Base-by-base conservation (phyloP, 495 filamentous ascomycete species). In the Talaromyces liani region DNA sequence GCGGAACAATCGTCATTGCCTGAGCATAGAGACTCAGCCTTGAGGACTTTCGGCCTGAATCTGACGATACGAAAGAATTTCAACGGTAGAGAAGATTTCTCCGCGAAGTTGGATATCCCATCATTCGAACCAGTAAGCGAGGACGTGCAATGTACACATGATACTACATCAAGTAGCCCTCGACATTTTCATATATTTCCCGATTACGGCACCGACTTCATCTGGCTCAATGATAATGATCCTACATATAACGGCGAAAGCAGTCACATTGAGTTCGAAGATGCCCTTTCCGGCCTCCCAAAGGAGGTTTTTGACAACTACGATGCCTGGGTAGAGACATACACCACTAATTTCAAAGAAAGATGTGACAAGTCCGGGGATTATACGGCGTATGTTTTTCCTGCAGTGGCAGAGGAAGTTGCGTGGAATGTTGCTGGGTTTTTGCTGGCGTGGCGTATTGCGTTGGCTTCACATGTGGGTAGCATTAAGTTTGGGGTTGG, bases 361-460 rank as follows among this genome's bases (percentile, higher is more conserved):
- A 65, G 66, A 60, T 51, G 58, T 39, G 65, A 68, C 0, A 10
- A 63, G 24, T 64, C 63, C 9, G 22, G 57, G 4, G 47, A 65
- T 27, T 65, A 60, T 18, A 7, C 60, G 29, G 63, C 41, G 20
- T 25, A 29, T 53, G 25, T 63, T 6, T 71, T 69, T 57, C 8
- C 25, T 2, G 61, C 56, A 8, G 58, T 51, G 4, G 36, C 61
- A 12, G 67, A 68, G 60, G 64, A 69, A 20, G 67, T 69, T 9
- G 63, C 65, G 22, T 69, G 67, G 66, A 68, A 68, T 61, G 65
- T 71, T 47, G 63, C 70, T 12, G 67, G 70, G 36, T 68, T 53
- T 62, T 51, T 71, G 39, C 51, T 71, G 39, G 69, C 67, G 1
- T 71, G 69, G 69, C 66, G 66, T n/a, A 65, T 69, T 62, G 60